A percentile compares a stretch with the other conserved stretches of the same genome.
These are phyloP conservation scores for Casaregolazyma lundiana DNA, from an alignment of 1,139 yeast species.

Conservation along the genomic window DNA sequence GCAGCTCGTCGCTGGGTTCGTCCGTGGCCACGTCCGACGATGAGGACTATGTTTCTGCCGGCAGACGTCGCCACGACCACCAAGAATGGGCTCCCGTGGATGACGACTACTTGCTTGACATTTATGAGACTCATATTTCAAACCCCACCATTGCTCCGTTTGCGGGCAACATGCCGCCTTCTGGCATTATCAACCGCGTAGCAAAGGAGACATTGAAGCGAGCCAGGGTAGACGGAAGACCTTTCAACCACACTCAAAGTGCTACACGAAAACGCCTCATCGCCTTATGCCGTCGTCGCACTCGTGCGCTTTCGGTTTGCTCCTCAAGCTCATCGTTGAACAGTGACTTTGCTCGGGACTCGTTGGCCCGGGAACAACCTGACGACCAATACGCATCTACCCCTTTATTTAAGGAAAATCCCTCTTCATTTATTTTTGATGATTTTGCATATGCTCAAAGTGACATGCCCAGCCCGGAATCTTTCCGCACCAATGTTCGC, in stretches of 20 bases:
- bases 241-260: slow-evolving; percentile 32
- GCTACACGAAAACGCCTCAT: slow-evolving; percentile 32
- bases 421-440: slow-evolving; percentile 3
- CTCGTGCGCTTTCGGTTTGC: slow-evolving; percentile 4
- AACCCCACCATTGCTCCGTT: slow-evolving; percentile 36
- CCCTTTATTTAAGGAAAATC: slow-evolving; percentile 4
- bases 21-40: slow-evolving; percentile 28
- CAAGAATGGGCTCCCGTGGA: slow-evolving; percentile 30
- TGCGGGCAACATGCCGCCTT: slow-evolving; percentile 35
- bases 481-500: not conserved
- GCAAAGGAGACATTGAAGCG: slow-evolving; percentile 31
- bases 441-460: slow-evolving; percentile 5
- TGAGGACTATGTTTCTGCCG: slow-evolving; percentile 16
- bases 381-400: slow-evolving; percentile 3
- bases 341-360: not conserved
- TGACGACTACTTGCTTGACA: slow-evolving; percentile 27
- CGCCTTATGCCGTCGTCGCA: slow-evolving; percentile 23
- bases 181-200: slow-evolving; percentile 35
- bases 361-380: not conserved
- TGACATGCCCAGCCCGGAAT: not conserved
- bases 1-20: slow-evolving; percentile 27
- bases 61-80: slow-evolving; percentile 10
- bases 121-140: slow-evolving; percentile 27
- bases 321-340: slow-evolving; percentile 1
- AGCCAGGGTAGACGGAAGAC: slow-evolving; percentile 26